Evolutionary conservation across 805 yeast species (phyloP), one percentile per base, ranked within the genome.

Genomic region (Schizosaccharomyces cryophilus): DNA sequence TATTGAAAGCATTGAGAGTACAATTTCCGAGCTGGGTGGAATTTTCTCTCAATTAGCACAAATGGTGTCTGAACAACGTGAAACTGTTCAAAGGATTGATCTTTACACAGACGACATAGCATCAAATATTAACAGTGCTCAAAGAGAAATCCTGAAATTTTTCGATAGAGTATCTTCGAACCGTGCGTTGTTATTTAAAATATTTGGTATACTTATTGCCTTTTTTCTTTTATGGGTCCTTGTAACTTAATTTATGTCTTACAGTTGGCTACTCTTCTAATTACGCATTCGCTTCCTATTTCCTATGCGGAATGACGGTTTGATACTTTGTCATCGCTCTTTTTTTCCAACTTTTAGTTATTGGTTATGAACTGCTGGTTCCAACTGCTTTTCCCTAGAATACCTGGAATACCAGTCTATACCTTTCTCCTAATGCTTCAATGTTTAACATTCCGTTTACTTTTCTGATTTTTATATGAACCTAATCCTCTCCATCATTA

Each of bases 1-100:
- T 0, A 96, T 93, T 60, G 97, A 90, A 69, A 87, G 96, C 0
- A 93, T 93, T 60, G 98, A 93, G 70, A 79, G 87, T n/a, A 93
- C 98, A 0, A 93, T 93, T 64, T 90, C 90, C 68, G 97, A 93
- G 71, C 95, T 93, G 59, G 98, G 98, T 54, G 84, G 85, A 60
- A 76, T 93, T 63, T 93, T 93, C 73, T 90, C 86, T 67, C 98
- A 93, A 72, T 76, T 93, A 66, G 95, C 97, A 4, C 84, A 95
- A 0, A 90, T 93, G 97, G 96, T 93, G 6, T 88, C 86, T 64
- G 97, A 93, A 71, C 98, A 93, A 72, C 90, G 97, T 51, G 98
- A 93, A 67, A 85, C 85, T 17, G 90, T 93, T 62, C 97, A 90
- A 71, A 77, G 97, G 62, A 93, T 93, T 64, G 98, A 93, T 72